phyloP scores from a whole-genome alignment of 2,329 filamentous ascomycete genomes.

The Massarina eburnea region DNA sequence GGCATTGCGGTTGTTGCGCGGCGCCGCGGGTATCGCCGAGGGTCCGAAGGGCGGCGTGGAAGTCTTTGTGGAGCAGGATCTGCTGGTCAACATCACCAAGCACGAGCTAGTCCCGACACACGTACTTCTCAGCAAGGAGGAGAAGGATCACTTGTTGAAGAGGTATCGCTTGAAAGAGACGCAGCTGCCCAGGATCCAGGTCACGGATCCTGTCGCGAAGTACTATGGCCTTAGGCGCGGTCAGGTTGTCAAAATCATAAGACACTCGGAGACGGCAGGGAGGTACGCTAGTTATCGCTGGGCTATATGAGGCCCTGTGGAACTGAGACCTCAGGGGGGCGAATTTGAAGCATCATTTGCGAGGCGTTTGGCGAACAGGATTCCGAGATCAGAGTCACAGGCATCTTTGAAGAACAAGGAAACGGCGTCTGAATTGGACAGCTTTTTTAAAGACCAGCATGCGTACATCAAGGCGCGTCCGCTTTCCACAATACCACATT shows the following conservation, averaged over 20 bases:
- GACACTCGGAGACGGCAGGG: slow-evolving; percentile 91
- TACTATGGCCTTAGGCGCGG: slow-evolving; percentile 89
- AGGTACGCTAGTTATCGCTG: slow-evolving; percentile 93
- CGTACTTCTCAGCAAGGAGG: slow-evolving; percentile 83
- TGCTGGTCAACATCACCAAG: slow-evolving; percentile 96
- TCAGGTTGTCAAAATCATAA: slow-evolving; percentile 97
- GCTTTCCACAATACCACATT: neutral
- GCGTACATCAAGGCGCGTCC: neutral
- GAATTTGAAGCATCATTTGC: slow-evolving; percentile 22
- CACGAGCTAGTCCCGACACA: slow-evolving; percentile 96
- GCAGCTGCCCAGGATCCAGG: slow-evolving; percentile 88
- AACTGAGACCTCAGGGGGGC: neutral
- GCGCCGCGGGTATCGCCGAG: slow-evolving; percentile 28
- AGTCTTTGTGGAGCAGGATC: slow-evolving; percentile 92
- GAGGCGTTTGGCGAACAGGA: slow-evolving; percentile 33
- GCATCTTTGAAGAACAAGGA: slow-evolving; percentile 15
- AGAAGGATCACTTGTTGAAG: slow-evolving; percentile 83
- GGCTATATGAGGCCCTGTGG: slow-evolving; percentile 46
- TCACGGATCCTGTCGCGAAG: slow-evolving; percentile 87
- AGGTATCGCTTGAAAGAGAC: slow-evolving; percentile 96
- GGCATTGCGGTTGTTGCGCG: slow-evolving; percentile 52
- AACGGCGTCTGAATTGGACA: slow-evolving; percentile 1
- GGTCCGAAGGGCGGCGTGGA: slow-evolving; percentile 83
- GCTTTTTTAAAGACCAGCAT: neutral
- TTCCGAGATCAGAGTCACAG: slow-evolving; percentile 8